These are phyloP conservation scores for Talinum fruticosum DNA, from an alignment of 148 eudicot genomes.

Conservation along the genomic window DNA sequence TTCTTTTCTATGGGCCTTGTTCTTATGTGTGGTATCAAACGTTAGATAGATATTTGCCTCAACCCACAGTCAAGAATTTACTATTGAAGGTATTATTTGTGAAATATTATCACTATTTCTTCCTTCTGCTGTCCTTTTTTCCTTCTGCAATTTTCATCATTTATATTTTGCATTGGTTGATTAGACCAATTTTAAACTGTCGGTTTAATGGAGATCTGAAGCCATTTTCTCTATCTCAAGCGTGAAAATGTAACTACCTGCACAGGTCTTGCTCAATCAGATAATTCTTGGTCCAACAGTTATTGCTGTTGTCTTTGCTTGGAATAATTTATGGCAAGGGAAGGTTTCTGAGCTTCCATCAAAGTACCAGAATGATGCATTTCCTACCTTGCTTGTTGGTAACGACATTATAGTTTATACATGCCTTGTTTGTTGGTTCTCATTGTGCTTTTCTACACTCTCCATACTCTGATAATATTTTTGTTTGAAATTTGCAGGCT, in stretches of 20 bases:
- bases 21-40: slow-evolving; percentile 88
- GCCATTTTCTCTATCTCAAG: not conserved
- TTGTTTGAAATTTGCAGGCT: slow-evolving; percentile 56
- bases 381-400: slow-evolving; percentile 71
- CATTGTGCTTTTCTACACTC: not conserved
- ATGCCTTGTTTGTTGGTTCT: not conserved
- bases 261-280: slow-evolving; percentile 82
- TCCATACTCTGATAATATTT: not conserved
- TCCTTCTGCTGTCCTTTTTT: slow-evolving; percentile 7
- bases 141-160: not conserved
- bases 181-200: not conserved
- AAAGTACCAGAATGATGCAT: slow-evolving; percentile 78
- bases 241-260: slow-evolving; percentile 16
- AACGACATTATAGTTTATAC: slow-evolving; percentile 17
- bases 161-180: not conserved
- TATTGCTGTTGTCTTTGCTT: slow-evolving; percentile 88
- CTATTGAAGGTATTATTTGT: slow-evolving; percentile 53
- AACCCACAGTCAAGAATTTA: slow-evolving; percentile 63
- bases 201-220: slow-evolving; percentile 8
- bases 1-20: slow-evolving; percentile 86
- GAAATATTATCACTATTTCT: slow-evolving; percentile 4
- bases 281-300: slow-evolving; percentile 84
- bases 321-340: slow-evolving; percentile 91
- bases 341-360: slow-evolving; percentile 82
- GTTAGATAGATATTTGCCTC: slow-evolving; percentile 71